phyloP scores from a whole-genome alignment of 169 alveolate genomes.

The Miamiensis avidus region DNA sequence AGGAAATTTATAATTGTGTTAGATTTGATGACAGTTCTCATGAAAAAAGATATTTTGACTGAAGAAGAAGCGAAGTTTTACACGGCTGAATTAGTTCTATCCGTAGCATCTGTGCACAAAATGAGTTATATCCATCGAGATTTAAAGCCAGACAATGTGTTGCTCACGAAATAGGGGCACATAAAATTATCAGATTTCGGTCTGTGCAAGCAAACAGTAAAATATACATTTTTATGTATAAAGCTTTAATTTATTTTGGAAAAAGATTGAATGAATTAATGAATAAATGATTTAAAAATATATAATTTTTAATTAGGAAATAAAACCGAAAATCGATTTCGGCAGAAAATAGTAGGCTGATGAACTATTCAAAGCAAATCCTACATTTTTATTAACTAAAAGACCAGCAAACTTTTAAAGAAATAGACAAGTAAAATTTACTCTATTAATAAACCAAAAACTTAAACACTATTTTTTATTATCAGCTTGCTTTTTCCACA shows the following conservation, averaged over 20 bases:
- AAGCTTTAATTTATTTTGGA: too few relatives aligned
- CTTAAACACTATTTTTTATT: neutral
- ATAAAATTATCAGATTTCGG: constrained; percentile 87
- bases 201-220: constrained; percentile 75
- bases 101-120: constrained; percentile 79
- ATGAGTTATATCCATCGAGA: constrained; percentile 82
- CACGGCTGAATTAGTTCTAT: constrained; percentile 72
- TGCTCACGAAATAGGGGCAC: constrained; percentile 81
- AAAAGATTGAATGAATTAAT: too few relatives aligned
- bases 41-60: constrained; percentile 78
- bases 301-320: constrained; percentile 2
- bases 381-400: constrained; percentile 8
- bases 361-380: constrained; percentile 17
- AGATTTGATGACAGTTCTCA: constrained; percentile 82
- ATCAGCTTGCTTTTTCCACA: constrained; percentile 81
- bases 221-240: too few relatives aligned
- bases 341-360: constrained; percentile 24
- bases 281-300: neutral
- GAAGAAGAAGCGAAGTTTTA: constrained; percentile 80
- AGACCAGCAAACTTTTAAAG: constrained; percentile 12
- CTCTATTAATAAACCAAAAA: constrained; percentile 38
- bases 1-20: too few relatives aligned
- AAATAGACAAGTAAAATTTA: constrained; percentile 34
- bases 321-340: constrained; percentile 25
- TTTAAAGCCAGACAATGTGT: constrained; percentile 78